Evolutionary conservation across 2,329 filamentous ascomycete genomes (phyloP).

Genomic region (Phoma herbarum): DNA sequence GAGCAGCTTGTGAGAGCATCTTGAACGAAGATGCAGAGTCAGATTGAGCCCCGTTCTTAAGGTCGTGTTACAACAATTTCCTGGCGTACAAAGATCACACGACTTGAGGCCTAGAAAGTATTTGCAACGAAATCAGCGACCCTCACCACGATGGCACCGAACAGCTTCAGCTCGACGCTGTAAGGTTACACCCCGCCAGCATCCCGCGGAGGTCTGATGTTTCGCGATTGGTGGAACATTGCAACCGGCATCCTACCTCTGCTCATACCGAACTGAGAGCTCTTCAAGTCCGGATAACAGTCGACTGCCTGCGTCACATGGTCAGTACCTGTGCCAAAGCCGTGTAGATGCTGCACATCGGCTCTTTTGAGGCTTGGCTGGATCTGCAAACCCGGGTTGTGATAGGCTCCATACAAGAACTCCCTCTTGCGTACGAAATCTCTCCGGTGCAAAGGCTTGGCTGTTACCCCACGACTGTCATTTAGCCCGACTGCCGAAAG

Average conservation of each 20-base stretch:
- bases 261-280: neutral
- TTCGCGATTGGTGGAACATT: constrained; percentile 20
- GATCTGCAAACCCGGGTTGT: neutral
- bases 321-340: neutral
- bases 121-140: neutral
- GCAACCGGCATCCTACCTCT: constrained; percentile 3
- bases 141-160: neutral
- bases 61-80: neutral
- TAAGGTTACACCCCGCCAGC: neutral
- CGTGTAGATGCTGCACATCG: neutral
- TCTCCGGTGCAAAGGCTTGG: constrained; percentile 5
- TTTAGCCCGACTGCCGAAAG: constrained; percentile 12
- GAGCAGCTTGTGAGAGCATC: constrained; percentile 49
- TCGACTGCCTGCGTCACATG: neutral
- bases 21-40: constrained; percentile 40
- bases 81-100: neutral
- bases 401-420: constrained; percentile 9
- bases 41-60: constrained; percentile 24
- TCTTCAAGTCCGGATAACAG: constrained; percentile 11
- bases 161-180: neutral
- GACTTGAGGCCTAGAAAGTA: neutral
- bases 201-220: constrained; percentile 1
- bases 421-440: constrained; percentile 1
- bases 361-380: constrained; percentile 3
- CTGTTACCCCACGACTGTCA: constrained; percentile 3